Base-by-base conservation (phyloP, 352 stramenopile genomes). In the Phytophthora boehmeriae region DNA sequence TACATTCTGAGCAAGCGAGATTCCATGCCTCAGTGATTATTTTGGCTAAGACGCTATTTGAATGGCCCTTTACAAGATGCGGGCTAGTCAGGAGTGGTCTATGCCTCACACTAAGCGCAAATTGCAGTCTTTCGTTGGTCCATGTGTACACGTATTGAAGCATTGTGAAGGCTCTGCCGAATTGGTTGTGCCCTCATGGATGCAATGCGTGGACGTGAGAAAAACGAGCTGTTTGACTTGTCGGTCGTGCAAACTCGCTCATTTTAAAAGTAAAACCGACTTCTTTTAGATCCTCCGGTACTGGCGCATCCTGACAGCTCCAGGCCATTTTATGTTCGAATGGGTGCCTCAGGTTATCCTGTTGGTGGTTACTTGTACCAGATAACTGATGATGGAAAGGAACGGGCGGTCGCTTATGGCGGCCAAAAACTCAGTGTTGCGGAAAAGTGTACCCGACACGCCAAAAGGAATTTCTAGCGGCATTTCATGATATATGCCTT, bases 111-210 rank as follows among this genome's bases (percentile, higher is more conserved):
- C 27, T 10, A 55, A 63, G 11, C 44, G 44, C 35, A 17, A 55
- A 23, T 23, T 63, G 19, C 36, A 56, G 11, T 45, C 54, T 1
- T 52, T 57, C 8, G 22, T 63, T 17, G 46, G 55, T 1, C 51
- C 36, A 16, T 63, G 46, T 11, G 55, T 63, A 6, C 52, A 63
- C 38, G 55, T 53, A 8, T 23, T 61, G 13, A 34, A 45, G 6
- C 52, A 53, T n/a, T 63, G 38, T 19, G 28, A 27, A 0, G 39
- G 46, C 14, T 56, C 57, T n/a, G 38, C 46, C 0, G 48, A 53
- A 11, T 28, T 53, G n/a, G 35, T 17, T 5, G 28, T 50, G 1
- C 38, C 38, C 28, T 63, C 23, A 57, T 52, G 9, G 47, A 63
- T 4, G 10, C 45, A 5, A 57, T 32, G 0, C 50, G 52, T 41